Evolutionary conservation across 2,329 filamentous ascomycete species (phyloP).

Genomic region (Penicillium decumbens): DNA sequence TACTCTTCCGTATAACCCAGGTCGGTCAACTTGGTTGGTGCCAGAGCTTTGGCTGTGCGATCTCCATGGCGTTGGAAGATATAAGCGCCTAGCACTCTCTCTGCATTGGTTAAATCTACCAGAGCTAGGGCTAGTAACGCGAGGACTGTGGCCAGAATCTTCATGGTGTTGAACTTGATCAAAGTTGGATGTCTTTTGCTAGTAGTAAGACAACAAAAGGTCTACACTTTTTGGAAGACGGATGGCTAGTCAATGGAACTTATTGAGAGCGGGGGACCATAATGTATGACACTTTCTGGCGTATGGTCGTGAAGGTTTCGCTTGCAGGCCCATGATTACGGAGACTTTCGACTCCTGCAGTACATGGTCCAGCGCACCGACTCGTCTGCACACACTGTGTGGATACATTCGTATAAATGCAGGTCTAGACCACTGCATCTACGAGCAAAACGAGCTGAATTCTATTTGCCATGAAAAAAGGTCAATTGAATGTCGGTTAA

Average conservation of each 20-base stretch:
- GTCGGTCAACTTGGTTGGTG: slow-evolving; percentile 66
- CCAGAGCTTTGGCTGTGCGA: slow-evolving; percentile 67
- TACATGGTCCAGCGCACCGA: not conserved
- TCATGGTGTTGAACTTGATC: not conserved
- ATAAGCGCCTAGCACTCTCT: slow-evolving; percentile 72
- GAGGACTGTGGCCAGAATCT: not conserved
- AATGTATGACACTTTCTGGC: slow-evolving; percentile 3
- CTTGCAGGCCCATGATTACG: not conserved
- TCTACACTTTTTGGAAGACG: not conserved
- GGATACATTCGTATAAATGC: not conserved
- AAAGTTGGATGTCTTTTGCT: not conserved
- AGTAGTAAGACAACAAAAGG: not conserved
- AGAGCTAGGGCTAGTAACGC: not conserved
- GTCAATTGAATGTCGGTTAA: not conserved
- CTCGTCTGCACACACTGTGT: not conserved
- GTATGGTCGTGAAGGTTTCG: not conserved
- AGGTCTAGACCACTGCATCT: not conserved
- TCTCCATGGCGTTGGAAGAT: slow-evolving; percentile 86
- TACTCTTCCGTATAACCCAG: slow-evolving; percentile 71
- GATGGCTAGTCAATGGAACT: not conserved
- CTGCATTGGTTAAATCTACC: slow-evolving; percentile 32
- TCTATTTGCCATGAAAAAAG: not conserved
- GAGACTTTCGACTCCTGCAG: not conserved
- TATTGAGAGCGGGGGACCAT: not conserved
- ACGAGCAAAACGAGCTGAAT: not conserved